Conservation (phyloP, 139 green algal genomes). For the Picochlorum sp. region DNA sequence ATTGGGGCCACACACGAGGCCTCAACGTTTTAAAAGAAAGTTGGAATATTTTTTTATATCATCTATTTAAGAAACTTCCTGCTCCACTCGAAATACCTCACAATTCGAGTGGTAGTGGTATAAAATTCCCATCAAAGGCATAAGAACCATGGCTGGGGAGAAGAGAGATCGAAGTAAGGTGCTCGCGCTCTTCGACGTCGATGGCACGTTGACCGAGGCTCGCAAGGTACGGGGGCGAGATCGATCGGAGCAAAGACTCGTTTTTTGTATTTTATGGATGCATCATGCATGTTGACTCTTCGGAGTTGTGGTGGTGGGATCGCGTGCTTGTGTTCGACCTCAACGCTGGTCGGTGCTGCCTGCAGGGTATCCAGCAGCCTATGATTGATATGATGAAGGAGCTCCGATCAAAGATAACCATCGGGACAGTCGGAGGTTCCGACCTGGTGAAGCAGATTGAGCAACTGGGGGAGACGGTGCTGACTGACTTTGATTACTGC, state of each 20-base stretch:
- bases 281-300: too few relatives aligned
- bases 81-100: too few relatives aligned
- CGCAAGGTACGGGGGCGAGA: constrained; percentile 54
- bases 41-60: too few relatives aligned
- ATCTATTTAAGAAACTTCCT: too few relatives aligned
- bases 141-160: constrained; percentile 1
- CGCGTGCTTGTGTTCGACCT: neutral
- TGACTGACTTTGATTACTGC: constrained; percentile 82
- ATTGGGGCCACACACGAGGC: too few relatives aligned
- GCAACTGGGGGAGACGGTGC: constrained; percentile 79
- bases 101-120: neutral
- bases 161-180: constrained; percentile 15
- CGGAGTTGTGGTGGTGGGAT: too few relatives aligned
- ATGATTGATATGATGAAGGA: constrained; percentile 75
- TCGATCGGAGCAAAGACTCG: neutral
- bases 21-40: too few relatives aligned
- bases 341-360: neutral
- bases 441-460: constrained; percentile 94
- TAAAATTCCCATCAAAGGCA: neutral
- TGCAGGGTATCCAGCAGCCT: constrained; percentile 39
- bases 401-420: constrained; percentile 74
- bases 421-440: constrained; percentile 95
- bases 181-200: constrained; percentile 92
- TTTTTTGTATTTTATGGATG: too few relatives aligned
- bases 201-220: constrained; percentile 86